These are phyloP conservation scores for Fragaria iinumae DNA, from an alignment of 306 rosid species.

Conservation along the genomic window DNA sequence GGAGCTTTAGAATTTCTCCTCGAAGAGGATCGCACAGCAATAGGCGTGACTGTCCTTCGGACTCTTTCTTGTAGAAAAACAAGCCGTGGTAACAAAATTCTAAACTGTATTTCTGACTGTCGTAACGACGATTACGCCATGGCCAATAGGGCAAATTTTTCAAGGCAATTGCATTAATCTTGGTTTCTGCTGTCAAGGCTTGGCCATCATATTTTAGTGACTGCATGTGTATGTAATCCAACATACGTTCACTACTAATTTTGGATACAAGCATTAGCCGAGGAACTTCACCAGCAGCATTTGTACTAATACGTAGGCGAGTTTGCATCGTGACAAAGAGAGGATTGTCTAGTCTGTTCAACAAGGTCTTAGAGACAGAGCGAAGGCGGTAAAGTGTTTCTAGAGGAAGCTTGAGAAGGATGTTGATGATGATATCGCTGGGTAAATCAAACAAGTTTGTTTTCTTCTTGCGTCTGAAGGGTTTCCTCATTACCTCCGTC, in stretches of 20 bases:
- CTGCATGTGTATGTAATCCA: not conserved
- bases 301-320: not conserved
- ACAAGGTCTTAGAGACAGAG: not conserved
- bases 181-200: not conserved
- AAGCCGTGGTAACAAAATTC: not conserved
- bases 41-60: not conserved
- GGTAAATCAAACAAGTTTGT: not conserved
- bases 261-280: not conserved
- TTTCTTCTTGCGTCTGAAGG: not conserved
- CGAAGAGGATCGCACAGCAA: not conserved
- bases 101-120: not conserved
- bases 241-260: not conserved
- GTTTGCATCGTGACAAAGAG: not conserved
- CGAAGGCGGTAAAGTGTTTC: not conserved
- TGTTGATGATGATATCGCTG: not conserved
- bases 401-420: not conserved
- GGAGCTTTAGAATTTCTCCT: not conserved
- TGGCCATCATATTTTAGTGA: not conserved
- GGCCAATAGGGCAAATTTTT: no score
- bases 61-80: not conserved
- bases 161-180: no score
- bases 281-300: not conserved
- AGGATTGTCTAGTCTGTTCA: not conserved
- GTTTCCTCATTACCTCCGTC: not conserved
- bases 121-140: no score